phyloP scores from a whole-genome alignment of 1,139 yeast genomes.

The Protomyces pachydermus region DNA sequence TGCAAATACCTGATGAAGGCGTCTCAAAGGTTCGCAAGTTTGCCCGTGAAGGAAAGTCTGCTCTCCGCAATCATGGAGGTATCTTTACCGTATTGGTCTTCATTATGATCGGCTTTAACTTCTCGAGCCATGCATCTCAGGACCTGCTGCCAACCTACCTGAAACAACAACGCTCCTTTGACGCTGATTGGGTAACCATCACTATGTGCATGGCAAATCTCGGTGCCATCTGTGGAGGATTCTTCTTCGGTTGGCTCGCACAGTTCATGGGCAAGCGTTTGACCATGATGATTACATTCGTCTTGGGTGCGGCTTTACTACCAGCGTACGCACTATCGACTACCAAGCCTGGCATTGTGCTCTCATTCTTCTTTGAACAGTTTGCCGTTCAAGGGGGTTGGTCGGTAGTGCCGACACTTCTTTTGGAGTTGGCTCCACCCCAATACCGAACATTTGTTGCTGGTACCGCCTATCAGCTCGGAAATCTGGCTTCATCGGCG shows the following conservation, averaged over 20 bases:
- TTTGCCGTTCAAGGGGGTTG: constrained; percentile 82
- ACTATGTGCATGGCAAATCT: constrained; percentile 65
- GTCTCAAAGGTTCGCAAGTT: constrained; percentile 43
- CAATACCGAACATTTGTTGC: constrained; percentile 64
- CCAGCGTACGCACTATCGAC: constrained; percentile 68
- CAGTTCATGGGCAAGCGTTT: constrained; percentile 59
- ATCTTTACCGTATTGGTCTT: constrained; percentile 49
- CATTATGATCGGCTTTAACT: constrained; percentile 62
- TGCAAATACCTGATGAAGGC: constrained; percentile 43
- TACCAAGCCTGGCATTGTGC: constrained; percentile 61
- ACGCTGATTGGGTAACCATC: constrained; percentile 54
- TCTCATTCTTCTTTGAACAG: constrained; percentile 61
- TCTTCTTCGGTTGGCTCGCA: constrained; percentile 56
- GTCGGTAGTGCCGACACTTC: constrained; percentile 78
- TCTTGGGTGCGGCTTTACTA: constrained; percentile 61
- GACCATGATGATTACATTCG: constrained; percentile 54
- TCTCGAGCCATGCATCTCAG: constrained; percentile 69
- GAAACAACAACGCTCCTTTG: constrained; percentile 50
- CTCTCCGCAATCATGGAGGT: constrained; percentile 41
- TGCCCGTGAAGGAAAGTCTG: constrained; percentile 35
- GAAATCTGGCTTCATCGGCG: constrained; percentile 78
- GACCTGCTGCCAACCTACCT: constrained; percentile 67
- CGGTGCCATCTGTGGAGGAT: constrained; percentile 66
- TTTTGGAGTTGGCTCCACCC: constrained; percentile 68
- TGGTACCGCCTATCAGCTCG: constrained; percentile 75